Percentiles rank a stretch among this genome's conserved stretches.
Conservation (phyloP, 768 basidiomycete species). For the Amanita molliuscula region DNA sequence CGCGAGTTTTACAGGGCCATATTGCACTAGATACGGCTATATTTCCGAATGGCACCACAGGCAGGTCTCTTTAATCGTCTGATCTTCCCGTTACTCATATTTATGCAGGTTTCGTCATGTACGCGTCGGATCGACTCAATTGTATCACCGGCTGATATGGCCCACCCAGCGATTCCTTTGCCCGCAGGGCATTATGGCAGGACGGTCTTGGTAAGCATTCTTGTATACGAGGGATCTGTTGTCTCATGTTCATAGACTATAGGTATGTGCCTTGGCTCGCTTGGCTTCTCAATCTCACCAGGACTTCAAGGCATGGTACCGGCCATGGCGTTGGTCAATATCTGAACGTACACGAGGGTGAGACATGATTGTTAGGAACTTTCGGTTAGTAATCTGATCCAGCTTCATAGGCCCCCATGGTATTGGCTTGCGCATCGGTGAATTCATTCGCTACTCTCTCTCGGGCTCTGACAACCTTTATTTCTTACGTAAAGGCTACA, state of each 20-base stretch:
- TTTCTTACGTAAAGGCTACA: conserved; percentile 41
- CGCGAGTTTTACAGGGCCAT: conserved; percentile 85
- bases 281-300: conserved; percentile 3
- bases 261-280: conserved; percentile 23
- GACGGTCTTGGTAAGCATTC: conserved; percentile 66
- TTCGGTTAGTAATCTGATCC: neutral
- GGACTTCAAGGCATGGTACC: conserved; percentile 65
- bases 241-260: conserved; percentile 33
- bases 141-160: neutral
- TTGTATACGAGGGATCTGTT: conserved; percentile 8
- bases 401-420: conserved; percentile 40
- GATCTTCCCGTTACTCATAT: neutral
- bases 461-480: neutral
- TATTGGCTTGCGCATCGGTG: conserved; percentile 47
- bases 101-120: conserved; percentile 46
- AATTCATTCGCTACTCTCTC: neutral
- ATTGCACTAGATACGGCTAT: conserved; percentile 81
- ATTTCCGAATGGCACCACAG: conserved; percentile 76
- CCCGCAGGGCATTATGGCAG: conserved; percentile 70
- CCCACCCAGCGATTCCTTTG: conserved; percentile 76
- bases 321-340: conserved; percentile 94
- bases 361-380: neutral
- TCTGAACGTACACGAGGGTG: conserved; percentile 88
- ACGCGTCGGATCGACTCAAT: conserved; percentile 9
- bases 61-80: conserved; percentile 26